A percentile compares a stretch with the other conserved stretches of the same genome.
These are phyloP conservation scores for Halocafeteria seosinensis DNA, from an alignment of 108 stramenopile genomes.

Conservation along the genomic window DNA sequence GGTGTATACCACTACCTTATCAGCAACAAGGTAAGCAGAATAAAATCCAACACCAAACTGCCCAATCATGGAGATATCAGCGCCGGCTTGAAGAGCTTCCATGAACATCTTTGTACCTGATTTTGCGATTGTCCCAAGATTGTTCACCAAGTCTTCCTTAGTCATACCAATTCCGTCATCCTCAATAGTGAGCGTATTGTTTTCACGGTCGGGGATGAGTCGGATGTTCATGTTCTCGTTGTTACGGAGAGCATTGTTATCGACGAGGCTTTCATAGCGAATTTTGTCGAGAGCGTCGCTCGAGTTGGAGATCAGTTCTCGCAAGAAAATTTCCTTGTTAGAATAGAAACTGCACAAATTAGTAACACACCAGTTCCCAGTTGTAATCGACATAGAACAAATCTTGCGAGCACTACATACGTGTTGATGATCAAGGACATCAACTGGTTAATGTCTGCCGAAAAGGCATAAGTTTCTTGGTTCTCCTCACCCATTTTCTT, in stretches of 20 bases:
- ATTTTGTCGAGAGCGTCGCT: conserved; percentile 95
- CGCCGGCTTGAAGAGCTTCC: conserved; percentile 96
- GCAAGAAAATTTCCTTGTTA: conserved; percentile 99
- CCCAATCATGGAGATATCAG: conserved; percentile 99
- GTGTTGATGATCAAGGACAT: conserved; percentile 81
- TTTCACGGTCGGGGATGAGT: conserved; percentile 94
- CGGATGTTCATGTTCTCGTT: conserved; percentile 88
- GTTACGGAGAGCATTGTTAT: conserved; percentile 71
- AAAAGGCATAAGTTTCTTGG: conserved; percentile 94
- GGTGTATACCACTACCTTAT: conserved; percentile 84
- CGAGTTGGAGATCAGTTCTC: conserved; percentile 95
- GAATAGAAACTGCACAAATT: conserved; percentile 79
- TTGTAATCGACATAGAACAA: no score
- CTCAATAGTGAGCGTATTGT: conserved; percentile 94
- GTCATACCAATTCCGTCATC: conserved; percentile 99
- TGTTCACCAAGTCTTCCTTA: conserved; percentile 96
- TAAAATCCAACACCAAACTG: conserved; percentile 99
- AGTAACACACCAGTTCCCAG: neutral
- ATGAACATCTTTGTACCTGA: conserved; percentile 99
- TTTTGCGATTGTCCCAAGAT: conserved; percentile 99
- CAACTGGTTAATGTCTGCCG: conserved; percentile 99
- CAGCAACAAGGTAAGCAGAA: conserved; percentile 98
- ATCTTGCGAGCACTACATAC: no score
- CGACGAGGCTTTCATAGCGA: conserved; percentile 89
- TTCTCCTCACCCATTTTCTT: neutral